Evolutionary conservation across 805 yeast genomes (phyloP).

Genomic region (Cyberlindnera misumaiensis): DNA sequence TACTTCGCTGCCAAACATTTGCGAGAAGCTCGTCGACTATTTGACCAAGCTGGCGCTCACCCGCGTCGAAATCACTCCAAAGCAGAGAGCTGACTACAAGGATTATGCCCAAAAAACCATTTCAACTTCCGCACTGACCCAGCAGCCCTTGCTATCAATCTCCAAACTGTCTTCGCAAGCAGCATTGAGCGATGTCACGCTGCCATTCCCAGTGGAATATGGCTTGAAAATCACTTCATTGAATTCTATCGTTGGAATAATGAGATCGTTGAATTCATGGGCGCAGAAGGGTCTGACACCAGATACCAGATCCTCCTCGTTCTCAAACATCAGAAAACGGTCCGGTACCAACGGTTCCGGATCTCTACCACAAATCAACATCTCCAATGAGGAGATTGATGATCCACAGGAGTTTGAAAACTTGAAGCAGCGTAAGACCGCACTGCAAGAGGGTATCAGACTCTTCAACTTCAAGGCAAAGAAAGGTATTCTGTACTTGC

Average conservation of each 20-base stretch:
- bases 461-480: conserved; percentile 83
- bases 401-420: conserved; percentile 82
- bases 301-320: conserved; percentile 14
- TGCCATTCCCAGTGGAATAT: conserved; percentile 67
- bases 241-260: conserved; percentile 71
- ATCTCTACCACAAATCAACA: conserved; percentile 3
- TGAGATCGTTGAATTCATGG: conserved; percentile 81
- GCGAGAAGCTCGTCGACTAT: conserved; percentile 76
- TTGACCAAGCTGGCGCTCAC: conserved; percentile 61
- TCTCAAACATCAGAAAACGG: conserved; percentile 19
- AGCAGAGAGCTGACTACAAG: conserved; percentile 53
- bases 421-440: conserved; percentile 76
- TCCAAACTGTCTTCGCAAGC: conserved; percentile 44
- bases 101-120: conserved; percentile 49
- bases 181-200: conserved; percentile 46
- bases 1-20: conserved; percentile 67
- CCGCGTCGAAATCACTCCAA: conserved; percentile 63
- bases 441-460: conserved; percentile 67
- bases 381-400: conserved; percentile 39
- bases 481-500: conserved; percentile 60
- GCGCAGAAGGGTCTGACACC: conserved; percentile 57
- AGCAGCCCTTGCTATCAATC: conserved; percentile 72
- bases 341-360: conserved; percentile 23
- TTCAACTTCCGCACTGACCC: conserved; percentile 66
- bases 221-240: conserved; percentile 79